A percentile compares a stretch with the other conserved stretches of the same genome.
phyloP scores from a whole-genome alignment of 2,329 filamentous ascomycete genomes.

The Penicillium brevicompactum region DNA sequence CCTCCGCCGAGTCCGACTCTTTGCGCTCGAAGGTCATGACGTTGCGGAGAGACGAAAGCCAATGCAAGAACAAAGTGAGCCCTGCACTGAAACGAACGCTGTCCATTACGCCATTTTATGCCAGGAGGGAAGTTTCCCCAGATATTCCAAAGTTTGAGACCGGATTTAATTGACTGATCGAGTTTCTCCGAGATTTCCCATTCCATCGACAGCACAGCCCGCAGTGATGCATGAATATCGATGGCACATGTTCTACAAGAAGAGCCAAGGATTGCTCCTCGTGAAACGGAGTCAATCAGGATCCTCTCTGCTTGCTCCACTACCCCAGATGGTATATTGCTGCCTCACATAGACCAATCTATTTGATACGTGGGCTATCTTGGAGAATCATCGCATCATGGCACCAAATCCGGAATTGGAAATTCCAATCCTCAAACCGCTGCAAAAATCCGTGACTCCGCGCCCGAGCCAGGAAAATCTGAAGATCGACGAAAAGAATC shows the following conservation, averaged over 20 bases:
- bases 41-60: conserved; percentile 6
- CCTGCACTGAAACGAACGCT: background rate
- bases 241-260: too few relatives aligned
- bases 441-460: background rate
- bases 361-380: background rate
- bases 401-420: background rate
- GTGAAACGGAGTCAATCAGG: background rate
- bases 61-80: conserved; percentile 4
- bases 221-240: background rate
- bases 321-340: background rate
- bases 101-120: background rate
- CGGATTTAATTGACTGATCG: conserved; percentile 4
- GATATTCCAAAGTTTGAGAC: conserved; percentile 5
- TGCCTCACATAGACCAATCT: too few relatives aligned
- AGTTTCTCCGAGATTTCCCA: conserved; percentile 25
- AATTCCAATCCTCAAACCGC: background rate
- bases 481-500: background rate
- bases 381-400: background rate
- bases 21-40: conserved; percentile 3
- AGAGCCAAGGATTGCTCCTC: background rate
- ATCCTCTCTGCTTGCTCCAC: background rate
- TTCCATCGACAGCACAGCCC: background rate
- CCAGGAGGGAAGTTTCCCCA: background rate
- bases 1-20: conserved; percentile 6
- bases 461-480: background rate